Evolutionary conservation across 2,329 filamentous ascomycete species (phyloP), one percentile per base, ranked within the genome.

Genomic region (Botrytis elliptica): DNA sequence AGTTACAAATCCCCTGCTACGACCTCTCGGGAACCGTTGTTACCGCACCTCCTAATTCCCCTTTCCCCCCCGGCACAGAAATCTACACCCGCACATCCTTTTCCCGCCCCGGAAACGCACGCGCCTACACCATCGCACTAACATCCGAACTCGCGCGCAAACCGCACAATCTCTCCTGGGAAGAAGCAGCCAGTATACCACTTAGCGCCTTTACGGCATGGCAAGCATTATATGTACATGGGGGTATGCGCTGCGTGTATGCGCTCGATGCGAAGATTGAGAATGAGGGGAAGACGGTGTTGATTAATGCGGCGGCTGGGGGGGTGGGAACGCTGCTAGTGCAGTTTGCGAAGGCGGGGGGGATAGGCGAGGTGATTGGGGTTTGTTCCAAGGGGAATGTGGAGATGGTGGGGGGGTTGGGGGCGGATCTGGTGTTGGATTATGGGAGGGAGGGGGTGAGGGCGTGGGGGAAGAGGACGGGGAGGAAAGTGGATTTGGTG

Each of bases 191-290:
- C 0, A 40, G 63, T 52, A 36, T 72, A 6, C 71, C 71, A 0
- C 44, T 72, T 2, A 72, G 71, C 12, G 71, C 71, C 0, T 69
- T 72, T 46, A 72, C 71, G 29, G 71, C 71, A 2, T 72, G 71
- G 71, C 71, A 72, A 29, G 71, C 71, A 2, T 38, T 72, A 4
- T 72, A 59, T 62, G 52, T 68, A 2, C 52, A 72, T 49, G 71
- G 71, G 0, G 71, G 71, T 4, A 25, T 72, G 25, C 18, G 38
- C 18, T 42, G 49, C 18, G 22, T 52, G 59, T 71, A 55, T 46
- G 71, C 40, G 1, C 29, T 16, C 1, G 49, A 72, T 57, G 49
- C 49, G 40, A 60, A 44, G 49, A 22, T 8, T 3, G 36, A 52
- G 46, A 71, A 71, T 44, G 36, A 8, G 22, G 6, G 25, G 14